A percentile compares a stretch with the other conserved stretches of the same genome.
Evolutionary conservation across 768 basidiomycete species (phyloP).

Genomic region (Tylopilus sp.): DNA sequence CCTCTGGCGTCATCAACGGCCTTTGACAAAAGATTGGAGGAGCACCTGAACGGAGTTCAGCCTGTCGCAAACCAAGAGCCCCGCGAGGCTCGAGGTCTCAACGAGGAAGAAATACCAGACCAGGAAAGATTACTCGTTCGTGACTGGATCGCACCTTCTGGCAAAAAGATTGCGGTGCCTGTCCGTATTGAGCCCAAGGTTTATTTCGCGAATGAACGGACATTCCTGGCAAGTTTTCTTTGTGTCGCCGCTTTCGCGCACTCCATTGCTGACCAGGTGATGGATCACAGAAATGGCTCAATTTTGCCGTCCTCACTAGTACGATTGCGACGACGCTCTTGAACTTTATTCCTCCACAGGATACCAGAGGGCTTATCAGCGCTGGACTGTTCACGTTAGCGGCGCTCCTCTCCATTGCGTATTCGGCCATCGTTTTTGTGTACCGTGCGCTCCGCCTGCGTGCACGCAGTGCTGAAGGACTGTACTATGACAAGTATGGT

Average conservation of each 20-base stretch:
- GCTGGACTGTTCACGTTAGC: constrained; percentile 86
- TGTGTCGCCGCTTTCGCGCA: neutral
- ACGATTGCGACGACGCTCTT: constrained; percentile 87
- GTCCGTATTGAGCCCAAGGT: constrained; percentile 98
- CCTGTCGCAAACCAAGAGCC: constrained; percentile 23
- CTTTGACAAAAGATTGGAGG: constrained; percentile 82
- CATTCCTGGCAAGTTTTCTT: constrained; percentile 71
- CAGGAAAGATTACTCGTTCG: constrained; percentile 60
- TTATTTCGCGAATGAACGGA: constrained; percentile 94
- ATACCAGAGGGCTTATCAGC: constrained; percentile 77
- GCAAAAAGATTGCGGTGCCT: constrained; percentile 89
- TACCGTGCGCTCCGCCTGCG: constrained; percentile 70
- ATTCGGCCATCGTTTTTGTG: constrained; percentile 78
- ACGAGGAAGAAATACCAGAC: constrained; percentile 33
- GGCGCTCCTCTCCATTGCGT: constrained; percentile 86
- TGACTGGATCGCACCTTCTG: constrained; percentile 74
- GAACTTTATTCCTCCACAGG: constrained; percentile 75
- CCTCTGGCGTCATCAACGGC: constrained; percentile 79
- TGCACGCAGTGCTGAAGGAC: constrained; percentile 65
- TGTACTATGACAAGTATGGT: constrained; percentile 90
- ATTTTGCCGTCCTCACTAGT: constrained; percentile 82
- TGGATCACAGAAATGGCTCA: constrained; percentile 74
- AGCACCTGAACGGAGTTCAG: constrained; percentile 47
- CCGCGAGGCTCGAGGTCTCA: constrained; percentile 33
- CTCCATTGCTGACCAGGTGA: constrained; percentile 2